phyloP scores from a whole-genome alignment of 179 eudicot genomes.

The Monotropa hypopitys region DNA sequence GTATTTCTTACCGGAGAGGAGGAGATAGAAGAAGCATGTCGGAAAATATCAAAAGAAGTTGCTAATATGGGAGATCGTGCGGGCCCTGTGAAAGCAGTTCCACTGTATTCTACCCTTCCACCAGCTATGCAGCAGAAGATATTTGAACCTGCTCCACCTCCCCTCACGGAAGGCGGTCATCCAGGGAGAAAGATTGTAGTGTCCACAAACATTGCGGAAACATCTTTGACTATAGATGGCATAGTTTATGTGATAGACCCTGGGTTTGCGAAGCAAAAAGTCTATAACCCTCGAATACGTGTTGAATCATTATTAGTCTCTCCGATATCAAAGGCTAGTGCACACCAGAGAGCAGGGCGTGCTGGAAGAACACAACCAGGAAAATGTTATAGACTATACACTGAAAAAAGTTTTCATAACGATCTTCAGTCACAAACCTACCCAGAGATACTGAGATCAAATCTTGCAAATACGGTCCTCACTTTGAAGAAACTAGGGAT shows the following conservation, averaged over 20 bases:
- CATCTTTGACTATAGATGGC: constrained; percentile 93
- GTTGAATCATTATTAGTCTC: constrained; percentile 93
- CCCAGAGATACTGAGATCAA: constrained; percentile 86
- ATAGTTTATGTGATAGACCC: constrained; percentile 93
- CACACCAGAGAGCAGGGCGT: constrained; percentile 97
- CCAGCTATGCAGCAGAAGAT: constrained; percentile 98
- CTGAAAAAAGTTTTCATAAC: constrained; percentile 75
- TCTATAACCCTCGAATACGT: constrained; percentile 86
- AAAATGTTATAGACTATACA: constrained; percentile 86
- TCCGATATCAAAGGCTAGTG: constrained; percentile 98
- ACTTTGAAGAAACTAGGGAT: constrained; percentile 89
- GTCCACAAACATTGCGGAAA: constrained; percentile 95
- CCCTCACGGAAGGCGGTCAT: constrained; percentile 70
- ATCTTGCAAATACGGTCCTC: constrained; percentile 88
- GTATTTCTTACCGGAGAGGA: constrained; percentile 96
- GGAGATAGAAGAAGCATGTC: constrained; percentile 96
- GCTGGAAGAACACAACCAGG: constrained; percentile 99
- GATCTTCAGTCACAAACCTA: constrained; percentile 96
- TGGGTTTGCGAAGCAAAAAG: constrained; percentile 91
- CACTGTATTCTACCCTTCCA: constrained; percentile 88
- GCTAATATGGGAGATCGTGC: constrained; percentile 66
- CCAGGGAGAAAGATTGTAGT: constrained; percentile 90
- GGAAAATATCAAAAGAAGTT: constrained; percentile 58
- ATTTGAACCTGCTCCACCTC: constrained; percentile 93
- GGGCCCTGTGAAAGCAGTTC: constrained; percentile 89